Conservation (phyloP, 106 monocot genomes). For the Acorus calamus region DNA sequence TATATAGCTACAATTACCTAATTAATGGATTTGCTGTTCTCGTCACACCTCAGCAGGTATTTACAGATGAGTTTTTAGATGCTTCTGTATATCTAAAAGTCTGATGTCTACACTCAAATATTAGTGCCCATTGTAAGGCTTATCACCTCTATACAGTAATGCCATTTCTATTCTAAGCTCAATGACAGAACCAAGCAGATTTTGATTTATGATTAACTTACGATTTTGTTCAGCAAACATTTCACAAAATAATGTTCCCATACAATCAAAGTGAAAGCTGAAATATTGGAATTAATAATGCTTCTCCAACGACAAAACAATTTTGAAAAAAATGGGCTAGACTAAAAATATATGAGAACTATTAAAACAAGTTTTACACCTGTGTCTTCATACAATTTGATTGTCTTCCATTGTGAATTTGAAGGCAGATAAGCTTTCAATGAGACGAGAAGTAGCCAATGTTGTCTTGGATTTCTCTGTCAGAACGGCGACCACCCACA, state of each 20-base stretch:
- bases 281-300: not conserved
- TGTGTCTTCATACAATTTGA: not conserved
- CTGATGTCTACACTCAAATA: too few species aligned
- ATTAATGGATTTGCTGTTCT: slow-evolving; percentile 92
- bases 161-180: too few species aligned
- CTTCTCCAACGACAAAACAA: too few species aligned
- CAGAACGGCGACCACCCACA: slow-evolving; percentile 77
- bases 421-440: slow-evolving; percentile 80
- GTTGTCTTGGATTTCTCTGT: slow-evolving; percentile 79
- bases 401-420: not conserved
- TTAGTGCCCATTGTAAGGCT: too few species aligned
- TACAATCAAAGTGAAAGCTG: not conserved
- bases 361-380: not conserved
- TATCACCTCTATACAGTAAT: too few species aligned
- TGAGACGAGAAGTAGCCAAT: slow-evolving; percentile 67
- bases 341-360: too few species aligned
- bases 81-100: too few species aligned
- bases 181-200: too few species aligned
- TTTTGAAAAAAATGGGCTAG: too few species aligned
- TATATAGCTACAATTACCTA: slow-evolving; percentile 83
- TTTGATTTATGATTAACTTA: too few species aligned
- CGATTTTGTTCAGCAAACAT: too few species aligned
- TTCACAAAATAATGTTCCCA: too few species aligned
- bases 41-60: slow-evolving; percentile 69
- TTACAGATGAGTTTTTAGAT: not conserved